Conservation (phyloP, 2,329 filamentous ascomycete genomes). For the Claviceps pusilla region DNA sequence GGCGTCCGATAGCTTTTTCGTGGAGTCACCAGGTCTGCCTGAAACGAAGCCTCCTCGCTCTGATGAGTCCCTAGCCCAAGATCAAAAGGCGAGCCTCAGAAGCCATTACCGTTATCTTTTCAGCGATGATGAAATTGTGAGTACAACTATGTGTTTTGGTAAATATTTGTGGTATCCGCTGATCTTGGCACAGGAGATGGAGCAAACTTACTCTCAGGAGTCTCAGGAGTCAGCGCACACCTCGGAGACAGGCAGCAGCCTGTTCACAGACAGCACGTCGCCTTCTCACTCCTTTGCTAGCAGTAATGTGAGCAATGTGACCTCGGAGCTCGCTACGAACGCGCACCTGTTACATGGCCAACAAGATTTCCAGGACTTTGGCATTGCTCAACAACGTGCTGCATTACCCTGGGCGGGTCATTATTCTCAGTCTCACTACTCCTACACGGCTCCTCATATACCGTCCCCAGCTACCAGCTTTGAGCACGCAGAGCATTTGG, state of each 20-base stretch:
- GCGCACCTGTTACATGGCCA: neutral
- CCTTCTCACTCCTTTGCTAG: slow-evolving; percentile 1
- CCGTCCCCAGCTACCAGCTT: slow-evolving; percentile 1
- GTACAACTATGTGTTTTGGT: neutral
- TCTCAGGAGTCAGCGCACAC: neutral
- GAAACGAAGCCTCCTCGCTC: neutral
- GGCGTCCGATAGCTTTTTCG: neutral
- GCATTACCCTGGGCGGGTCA: neutral
- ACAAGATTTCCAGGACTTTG: neutral
- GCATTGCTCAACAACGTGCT: neutral
- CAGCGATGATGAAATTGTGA: neutral
- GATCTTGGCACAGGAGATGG: neutral
- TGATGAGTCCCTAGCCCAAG: neutral
- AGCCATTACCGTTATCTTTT: neutral
- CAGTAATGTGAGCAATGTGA: neutral
- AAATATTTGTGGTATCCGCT: neutral
- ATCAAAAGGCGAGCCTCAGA: neutral
- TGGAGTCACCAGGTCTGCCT: neutral
- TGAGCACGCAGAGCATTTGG: slow-evolving; percentile 1
- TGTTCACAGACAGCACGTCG: neutral
- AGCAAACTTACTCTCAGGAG: neutral
- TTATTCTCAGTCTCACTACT: neutral
- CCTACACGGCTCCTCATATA: neutral
- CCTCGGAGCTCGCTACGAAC: neutral
- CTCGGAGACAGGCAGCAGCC: neutral